Percentiles rank a stretch among this genome's conserved stretches.
Conservation (phyloP, 169 alveolate species). For the Plasmodium vinckei region DNA sequence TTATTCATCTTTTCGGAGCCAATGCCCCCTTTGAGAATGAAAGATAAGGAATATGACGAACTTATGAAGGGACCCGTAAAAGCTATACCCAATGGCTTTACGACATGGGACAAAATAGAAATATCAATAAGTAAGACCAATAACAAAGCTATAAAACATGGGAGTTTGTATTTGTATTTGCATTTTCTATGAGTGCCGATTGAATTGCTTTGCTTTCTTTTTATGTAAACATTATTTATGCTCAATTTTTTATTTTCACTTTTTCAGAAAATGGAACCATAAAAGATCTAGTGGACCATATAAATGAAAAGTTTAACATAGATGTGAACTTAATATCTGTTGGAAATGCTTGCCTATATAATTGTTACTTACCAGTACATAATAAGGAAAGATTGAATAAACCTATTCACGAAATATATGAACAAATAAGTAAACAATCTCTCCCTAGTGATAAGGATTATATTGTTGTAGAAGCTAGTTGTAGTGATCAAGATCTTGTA, state of each 20-base stretch:
- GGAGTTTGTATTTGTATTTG: conserved; percentile 32
- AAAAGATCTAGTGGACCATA: conserved; percentile 80
- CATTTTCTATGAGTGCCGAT: too few relatives aligned
- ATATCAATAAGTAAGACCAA: conserved; percentile 86
- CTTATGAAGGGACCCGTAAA: conserved; percentile 95
- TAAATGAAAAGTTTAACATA: conserved; percentile 81
- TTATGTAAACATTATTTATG: conserved; percentile 77
- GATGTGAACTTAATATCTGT: conserved; percentile 91
- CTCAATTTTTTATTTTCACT: conserved; percentile 14
- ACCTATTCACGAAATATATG: conserved; percentile 82
- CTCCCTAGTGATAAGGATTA: conserved; percentile 80
- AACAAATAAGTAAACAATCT: conserved; percentile 80
- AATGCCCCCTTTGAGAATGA: conserved; percentile 87
- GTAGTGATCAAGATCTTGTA: conserved; percentile 90
- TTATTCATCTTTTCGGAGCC: conserved; percentile 93
- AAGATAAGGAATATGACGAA: conserved; percentile 94
- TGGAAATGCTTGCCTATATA: conserved; percentile 92
- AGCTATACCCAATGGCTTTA: conserved; percentile 96
- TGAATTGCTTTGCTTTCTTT: too few relatives aligned
- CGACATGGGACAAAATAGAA: conserved; percentile 97
- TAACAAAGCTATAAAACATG: conserved; percentile 43
- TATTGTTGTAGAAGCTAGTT: conserved; percentile 90
- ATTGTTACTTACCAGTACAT: conserved; percentile 88
- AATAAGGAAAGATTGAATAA: conserved; percentile 86
- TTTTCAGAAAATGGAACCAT: conserved; percentile 81